Conservation (phyloP, 2,329 filamentous ascomycete genomes). For the Albifimbria verrucaria region DNA sequence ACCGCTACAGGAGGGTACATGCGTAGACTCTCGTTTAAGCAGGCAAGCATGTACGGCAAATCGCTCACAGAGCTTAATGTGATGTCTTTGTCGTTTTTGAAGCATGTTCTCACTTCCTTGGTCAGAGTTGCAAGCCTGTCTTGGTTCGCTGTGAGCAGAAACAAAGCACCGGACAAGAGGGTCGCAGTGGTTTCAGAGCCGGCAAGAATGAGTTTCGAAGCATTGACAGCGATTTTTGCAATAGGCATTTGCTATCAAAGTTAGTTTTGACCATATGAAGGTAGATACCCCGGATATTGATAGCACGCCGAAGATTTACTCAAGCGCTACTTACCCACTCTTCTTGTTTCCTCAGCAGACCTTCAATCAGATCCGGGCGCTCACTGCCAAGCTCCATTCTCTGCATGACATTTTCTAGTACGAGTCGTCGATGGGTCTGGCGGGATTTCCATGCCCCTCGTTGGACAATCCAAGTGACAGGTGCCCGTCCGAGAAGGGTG, state of each 20-base stretch:
- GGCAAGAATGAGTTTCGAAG: constrained; percentile 19
- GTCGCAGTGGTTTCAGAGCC: constrained; percentile 31
- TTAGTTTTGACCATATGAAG: not conserved
- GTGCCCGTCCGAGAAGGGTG: too few species aligned
- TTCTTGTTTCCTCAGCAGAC: not conserved
- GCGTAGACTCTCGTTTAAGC: not conserved
- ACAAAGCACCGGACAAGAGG: constrained; percentile 20
- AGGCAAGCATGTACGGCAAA: not conserved
- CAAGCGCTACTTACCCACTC: too few species aligned
- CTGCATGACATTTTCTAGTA: too few species aligned
- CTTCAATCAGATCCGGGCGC: not conserved
- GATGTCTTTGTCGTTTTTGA: constrained; percentile 10
- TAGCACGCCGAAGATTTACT: not conserved
- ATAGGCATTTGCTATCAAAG: not conserved
- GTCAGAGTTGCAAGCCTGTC: constrained; percentile 25
- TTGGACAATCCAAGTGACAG: too few species aligned
- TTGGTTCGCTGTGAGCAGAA: constrained; percentile 25
- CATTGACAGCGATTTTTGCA: constrained; percentile 7
- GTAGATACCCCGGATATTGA: not conserved
- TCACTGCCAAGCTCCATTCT: too few species aligned
- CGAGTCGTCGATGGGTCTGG: too few species aligned
- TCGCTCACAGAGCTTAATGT: constrained; percentile 7
- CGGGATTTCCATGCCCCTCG: too few species aligned
- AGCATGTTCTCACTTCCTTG: constrained; percentile 24
- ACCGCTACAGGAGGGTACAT: not conserved